Conservation (phyloP, 208 protist genomes). For the Borovskyia barvae region DNA sequence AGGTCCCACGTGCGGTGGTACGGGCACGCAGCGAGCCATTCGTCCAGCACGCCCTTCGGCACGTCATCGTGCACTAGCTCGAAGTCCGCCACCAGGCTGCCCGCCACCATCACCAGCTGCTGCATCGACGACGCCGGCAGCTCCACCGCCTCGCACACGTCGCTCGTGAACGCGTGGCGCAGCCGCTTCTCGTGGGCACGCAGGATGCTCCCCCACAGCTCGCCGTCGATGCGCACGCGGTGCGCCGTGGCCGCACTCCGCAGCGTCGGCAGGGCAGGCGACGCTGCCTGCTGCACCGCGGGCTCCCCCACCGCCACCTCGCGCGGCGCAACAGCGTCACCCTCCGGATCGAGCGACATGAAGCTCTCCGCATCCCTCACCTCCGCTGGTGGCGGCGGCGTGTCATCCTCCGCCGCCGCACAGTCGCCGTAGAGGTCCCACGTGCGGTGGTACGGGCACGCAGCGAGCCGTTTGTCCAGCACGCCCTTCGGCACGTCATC, state of each 20-base stretch:
- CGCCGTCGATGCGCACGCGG: constrained; percentile 37
- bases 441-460: constrained; percentile 16
- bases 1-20: constrained; percentile 18
- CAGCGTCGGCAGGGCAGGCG: neutral
- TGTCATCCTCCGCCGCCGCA: no score
- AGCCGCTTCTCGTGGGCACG: constrained; percentile 21
- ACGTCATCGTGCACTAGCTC: constrained; percentile 14
- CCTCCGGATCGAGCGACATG: constrained; percentile 1
- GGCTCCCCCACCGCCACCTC: neutral
- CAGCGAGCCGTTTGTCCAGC: no score
- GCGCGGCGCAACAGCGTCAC: neutral
- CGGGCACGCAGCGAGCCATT: constrained; percentile 10
- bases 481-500: no score
- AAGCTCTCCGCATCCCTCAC: constrained; percentile 1
- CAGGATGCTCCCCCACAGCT: constrained; percentile 37
- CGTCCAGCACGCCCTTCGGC: constrained; percentile 17
- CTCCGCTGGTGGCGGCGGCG: no score
- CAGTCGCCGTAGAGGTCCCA: constrained; percentile 46
- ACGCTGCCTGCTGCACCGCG: neutral
- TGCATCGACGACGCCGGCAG: constrained; percentile 4
- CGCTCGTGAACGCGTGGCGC: constrained; percentile 31
- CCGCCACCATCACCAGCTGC: constrained; percentile 10
- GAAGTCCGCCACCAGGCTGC: constrained; percentile 30
- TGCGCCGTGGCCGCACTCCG: constrained; percentile 25
- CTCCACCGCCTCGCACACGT: constrained; percentile 30